Conservation (phyloP, 306 rosid species). For the Cyamopsis tetragonoloba region DNA sequence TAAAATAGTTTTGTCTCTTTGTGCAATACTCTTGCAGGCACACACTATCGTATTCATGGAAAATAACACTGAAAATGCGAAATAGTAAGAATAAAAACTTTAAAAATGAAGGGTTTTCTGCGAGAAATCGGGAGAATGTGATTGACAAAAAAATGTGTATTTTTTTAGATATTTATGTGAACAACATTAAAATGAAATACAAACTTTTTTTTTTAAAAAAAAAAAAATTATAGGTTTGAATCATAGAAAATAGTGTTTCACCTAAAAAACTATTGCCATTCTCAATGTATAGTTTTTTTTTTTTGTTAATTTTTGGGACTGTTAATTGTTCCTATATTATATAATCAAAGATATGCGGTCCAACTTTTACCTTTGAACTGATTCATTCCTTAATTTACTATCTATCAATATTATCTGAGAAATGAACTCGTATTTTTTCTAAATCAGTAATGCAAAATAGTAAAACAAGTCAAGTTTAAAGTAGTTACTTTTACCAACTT, state of each 20-base stretch:
- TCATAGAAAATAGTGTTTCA: background rate
- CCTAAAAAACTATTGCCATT: conserved; percentile 2
- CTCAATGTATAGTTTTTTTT: background rate
- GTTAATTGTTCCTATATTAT: background rate
- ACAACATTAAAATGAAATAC: background rate
- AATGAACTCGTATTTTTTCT: background rate
- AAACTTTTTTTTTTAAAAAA: no score
- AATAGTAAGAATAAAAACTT: background rate
- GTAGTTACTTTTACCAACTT: background rate
- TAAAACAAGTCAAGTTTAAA: background rate
- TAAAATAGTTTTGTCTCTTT: background rate
- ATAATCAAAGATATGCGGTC: conserved; percentile 8
- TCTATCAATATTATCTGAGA: background rate
- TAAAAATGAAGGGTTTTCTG: background rate
- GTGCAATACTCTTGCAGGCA: background rate
- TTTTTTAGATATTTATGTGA: background rate
- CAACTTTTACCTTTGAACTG: background rate
- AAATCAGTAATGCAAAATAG: background rate
- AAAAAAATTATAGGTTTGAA: background rate
- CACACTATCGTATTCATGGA: background rate
- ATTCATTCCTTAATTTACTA: background rate
- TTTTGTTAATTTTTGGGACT: conserved; percentile 3
- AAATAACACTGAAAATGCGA: background rate
- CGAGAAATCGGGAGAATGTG: background rate
- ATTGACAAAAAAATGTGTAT: background rate